These are phyloP conservation scores for Penicillium herquei DNA, from an alignment of 495 filamentous ascomycete species.

Conservation along the genomic window DNA sequence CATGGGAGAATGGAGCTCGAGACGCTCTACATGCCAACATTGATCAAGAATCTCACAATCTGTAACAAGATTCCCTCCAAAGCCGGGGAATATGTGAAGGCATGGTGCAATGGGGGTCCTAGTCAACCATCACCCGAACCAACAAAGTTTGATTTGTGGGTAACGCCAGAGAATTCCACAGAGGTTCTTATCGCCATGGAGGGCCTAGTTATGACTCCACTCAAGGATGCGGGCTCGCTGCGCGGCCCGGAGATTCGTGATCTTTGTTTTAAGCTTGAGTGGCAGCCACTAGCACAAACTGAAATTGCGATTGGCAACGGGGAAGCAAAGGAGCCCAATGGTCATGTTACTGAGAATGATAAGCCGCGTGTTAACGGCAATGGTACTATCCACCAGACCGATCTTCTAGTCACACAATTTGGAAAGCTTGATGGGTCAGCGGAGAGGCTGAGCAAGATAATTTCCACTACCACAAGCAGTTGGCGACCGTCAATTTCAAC, in stretches of 20 bases:
- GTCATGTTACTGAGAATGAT: background rate
- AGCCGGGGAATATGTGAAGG: slow-evolving; percentile 28
- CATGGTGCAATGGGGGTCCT: slow-evolving; percentile 31
- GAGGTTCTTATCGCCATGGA: slow-evolving; percentile 31
- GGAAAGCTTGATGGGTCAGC: slow-evolving; percentile 15
- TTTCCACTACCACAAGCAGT: slow-evolving; percentile 1
- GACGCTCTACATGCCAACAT: slow-evolving; percentile 43
- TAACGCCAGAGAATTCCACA: slow-evolving; percentile 18
- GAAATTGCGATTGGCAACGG: background rate
- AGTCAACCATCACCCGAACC: slow-evolving; percentile 25
- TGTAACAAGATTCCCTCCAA: slow-evolving; percentile 19
- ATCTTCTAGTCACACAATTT: slow-evolving; percentile 17
- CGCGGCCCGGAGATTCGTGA: slow-evolving; percentile 13
- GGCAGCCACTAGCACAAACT: slow-evolving; percentile 22
- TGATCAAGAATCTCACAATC: slow-evolving; percentile 33
- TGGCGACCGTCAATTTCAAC: slow-evolving; percentile 16
- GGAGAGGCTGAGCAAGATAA: slow-evolving; percentile 10
- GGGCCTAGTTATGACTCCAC: slow-evolving; percentile 33
- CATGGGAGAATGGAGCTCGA: slow-evolving; percentile 39
- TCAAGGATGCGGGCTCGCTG: slow-evolving; percentile 20
- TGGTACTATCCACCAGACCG: slow-evolving; percentile 4
- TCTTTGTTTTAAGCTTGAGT: slow-evolving; percentile 36
- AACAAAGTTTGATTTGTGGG: slow-evolving; percentile 34
- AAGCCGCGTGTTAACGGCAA: slow-evolving; percentile 12
- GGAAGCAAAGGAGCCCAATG: slow-evolving; percentile 5